Evolutionary conservation across 179 eudicot species (phyloP).

Genomic region (Spergularia azorica): DNA sequence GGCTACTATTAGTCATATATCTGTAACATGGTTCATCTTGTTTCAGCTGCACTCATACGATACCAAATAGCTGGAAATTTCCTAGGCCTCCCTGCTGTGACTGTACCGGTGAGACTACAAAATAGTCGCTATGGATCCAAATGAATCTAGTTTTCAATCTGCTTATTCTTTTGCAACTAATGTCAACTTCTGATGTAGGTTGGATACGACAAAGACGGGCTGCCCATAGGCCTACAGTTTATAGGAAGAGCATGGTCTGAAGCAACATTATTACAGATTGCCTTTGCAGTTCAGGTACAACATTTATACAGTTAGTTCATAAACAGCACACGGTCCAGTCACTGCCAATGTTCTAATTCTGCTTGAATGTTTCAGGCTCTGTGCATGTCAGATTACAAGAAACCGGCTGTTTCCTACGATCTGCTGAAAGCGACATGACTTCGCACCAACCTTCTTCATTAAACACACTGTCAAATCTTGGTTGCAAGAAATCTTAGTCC

Average conservation of each 20-base stretch:
- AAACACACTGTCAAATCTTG: no score
- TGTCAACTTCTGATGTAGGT: slow-evolving; percentile 42
- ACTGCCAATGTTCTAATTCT: background rate
- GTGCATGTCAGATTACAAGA: slow-evolving; percentile 48
- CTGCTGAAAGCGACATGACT: slow-evolving; percentile 35
- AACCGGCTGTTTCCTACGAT: slow-evolving; percentile 66
- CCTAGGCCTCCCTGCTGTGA: slow-evolving; percentile 92
- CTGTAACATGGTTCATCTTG: background rate
- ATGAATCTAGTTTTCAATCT: background rate
- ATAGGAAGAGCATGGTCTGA: slow-evolving; percentile 94
- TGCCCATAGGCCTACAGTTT: slow-evolving; percentile 96
- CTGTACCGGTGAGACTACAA: slow-evolving; percentile 63
- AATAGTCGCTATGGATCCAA: background rate
- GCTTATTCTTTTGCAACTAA: background rate
- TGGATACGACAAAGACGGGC: slow-evolving; percentile 75
- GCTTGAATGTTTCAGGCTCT: slow-evolving; percentile 47
- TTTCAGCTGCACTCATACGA: slow-evolving; percentile 81
- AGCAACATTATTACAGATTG: slow-evolving; percentile 66
- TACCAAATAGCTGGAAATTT: slow-evolving; percentile 89
- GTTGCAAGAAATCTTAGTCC: no score
- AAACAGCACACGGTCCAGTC: background rate
- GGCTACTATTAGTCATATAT: background rate
- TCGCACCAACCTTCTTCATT: background rate
- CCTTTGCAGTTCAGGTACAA: slow-evolving; percentile 76
- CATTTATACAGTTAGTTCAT: background rate